A percentile compares a stretch with the other conserved stretches of the same genome.
phyloP scores from a whole-genome alignment of 257 asterid species.

The Avicennia marina region DNA sequence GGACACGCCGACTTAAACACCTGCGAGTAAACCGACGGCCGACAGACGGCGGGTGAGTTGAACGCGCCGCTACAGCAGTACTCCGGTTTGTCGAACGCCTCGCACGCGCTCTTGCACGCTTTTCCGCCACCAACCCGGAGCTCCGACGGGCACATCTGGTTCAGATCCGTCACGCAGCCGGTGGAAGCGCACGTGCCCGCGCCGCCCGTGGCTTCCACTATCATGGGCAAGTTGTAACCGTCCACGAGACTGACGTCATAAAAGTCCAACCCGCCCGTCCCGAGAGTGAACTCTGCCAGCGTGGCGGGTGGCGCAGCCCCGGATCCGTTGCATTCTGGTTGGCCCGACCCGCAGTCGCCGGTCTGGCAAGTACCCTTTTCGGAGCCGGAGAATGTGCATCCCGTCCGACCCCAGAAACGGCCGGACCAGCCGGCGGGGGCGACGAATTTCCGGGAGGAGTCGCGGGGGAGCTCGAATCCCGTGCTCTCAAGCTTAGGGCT shows the following conservation, averaged over 20 bases:
- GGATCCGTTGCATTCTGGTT: constrained; percentile 68
- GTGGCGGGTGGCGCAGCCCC: constrained; percentile 98
- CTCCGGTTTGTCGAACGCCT: constrained; percentile 78
- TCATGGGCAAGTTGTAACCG: constrained; percentile 85
- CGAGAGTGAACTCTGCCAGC: constrained; percentile 84
- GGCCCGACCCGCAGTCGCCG: constrained; percentile 89
- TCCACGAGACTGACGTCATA: constrained; percentile 93
- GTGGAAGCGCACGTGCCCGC: constrained; percentile 88
- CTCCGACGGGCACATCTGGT: constrained; percentile 85
- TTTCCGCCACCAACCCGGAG: constrained; percentile 54
- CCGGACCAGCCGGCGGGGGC: constrained; percentile 98
- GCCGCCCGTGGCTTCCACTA: constrained; percentile 82
- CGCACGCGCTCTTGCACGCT: constrained; percentile 93
- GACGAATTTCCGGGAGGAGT: constrained; percentile 49
- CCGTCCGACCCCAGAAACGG: constrained; percentile 90
- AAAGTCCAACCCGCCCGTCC: constrained; percentile 66
- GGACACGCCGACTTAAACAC: constrained; percentile 85
- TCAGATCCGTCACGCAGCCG: constrained; percentile 95
- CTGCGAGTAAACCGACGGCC: constrained; percentile 77
- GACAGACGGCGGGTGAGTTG: constrained; percentile 70
- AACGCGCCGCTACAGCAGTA: constrained; percentile 93
- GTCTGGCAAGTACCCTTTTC: constrained; percentile 63
- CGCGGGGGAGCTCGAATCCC: constrained; percentile 79
- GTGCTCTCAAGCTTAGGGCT: constrained; percentile 70
- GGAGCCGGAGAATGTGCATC: constrained; percentile 60